Conservation (phyloP, 2,329 filamentous ascomycete species). For the Massarina eburnea region DNA sequence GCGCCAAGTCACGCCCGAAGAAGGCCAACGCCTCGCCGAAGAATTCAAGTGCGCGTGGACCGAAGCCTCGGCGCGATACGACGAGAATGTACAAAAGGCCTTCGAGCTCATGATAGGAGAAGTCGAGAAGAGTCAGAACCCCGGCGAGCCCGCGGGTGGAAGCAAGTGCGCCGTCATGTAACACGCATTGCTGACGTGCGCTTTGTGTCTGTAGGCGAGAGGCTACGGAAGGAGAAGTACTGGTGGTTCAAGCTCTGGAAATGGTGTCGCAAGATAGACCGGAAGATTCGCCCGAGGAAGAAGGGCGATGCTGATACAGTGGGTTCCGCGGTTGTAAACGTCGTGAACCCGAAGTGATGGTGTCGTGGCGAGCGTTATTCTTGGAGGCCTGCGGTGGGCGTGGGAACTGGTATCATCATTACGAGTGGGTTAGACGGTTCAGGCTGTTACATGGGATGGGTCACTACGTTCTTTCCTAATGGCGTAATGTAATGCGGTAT, state of each 20-base stretch:
- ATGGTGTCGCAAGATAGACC: background rate
- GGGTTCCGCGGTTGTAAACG: too few relatives aligned
- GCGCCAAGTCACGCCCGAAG: conserved; percentile 83
- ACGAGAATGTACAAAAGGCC: conserved; percentile 88
- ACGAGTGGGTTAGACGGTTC: conserved; percentile 5
- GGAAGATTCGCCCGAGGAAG: too few relatives aligned
- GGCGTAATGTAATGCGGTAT: conserved; percentile 24
- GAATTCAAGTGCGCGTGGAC: conserved; percentile 93
- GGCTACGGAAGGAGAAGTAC: background rate
- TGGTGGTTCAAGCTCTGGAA: background rate
- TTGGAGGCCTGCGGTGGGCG: too few relatives aligned
- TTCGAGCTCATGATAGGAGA: conserved; percentile 94
- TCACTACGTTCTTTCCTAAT: conserved; percentile 10
- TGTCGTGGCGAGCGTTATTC: too few relatives aligned
- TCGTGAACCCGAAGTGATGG: too few relatives aligned
- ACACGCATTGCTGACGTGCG: conserved; percentile 24
- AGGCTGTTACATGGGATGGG: conserved; percentile 4
- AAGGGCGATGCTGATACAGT: too few relatives aligned
- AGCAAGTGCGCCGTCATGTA: conserved; percentile 88
- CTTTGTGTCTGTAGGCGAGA: conserved; percentile 8
- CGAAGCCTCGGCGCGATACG: conserved; percentile 90
- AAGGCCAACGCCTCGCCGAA: conserved; percentile 80
- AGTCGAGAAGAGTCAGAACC: conserved; percentile 93
- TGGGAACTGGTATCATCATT: too few relatives aligned
- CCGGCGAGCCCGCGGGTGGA: conserved; percentile 76